phyloP scores from a whole-genome alignment of 202 grass and related monocot species.

The Schoenoplectus tabernaemontani region DNA sequence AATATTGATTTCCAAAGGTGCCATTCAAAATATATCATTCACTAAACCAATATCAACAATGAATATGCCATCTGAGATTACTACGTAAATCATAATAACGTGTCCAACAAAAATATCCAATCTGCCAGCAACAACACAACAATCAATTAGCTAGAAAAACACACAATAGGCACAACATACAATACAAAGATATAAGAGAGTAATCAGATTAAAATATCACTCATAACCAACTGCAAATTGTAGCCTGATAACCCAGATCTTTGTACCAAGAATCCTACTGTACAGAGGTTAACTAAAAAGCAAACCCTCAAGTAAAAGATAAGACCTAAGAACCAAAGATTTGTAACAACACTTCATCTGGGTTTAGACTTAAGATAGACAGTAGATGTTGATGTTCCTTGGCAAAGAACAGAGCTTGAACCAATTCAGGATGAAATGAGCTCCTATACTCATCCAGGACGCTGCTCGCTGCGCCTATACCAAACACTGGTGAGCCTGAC shows the following conservation, averaged over 20 bases:
- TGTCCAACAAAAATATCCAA: too few relatives aligned
- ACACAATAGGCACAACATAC: not conserved
- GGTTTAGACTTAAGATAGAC: slow-evolving; percentile 35
- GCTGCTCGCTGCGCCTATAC: slow-evolving; percentile 45
- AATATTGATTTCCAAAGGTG: too few relatives aligned
- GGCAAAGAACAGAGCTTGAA: slow-evolving; percentile 68
- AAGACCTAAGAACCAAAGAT: not conserved
- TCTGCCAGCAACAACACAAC: slow-evolving; percentile 11
- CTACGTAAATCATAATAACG: too few relatives aligned
- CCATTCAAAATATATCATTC: too few relatives aligned
- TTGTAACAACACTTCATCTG: slow-evolving; percentile 19
- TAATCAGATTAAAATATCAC: slow-evolving; percentile 7
- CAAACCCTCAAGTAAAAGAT: not conserved
- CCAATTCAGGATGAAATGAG: slow-evolving; percentile 61
- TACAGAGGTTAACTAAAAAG: slow-evolving; percentile 6
- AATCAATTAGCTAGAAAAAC: not conserved
- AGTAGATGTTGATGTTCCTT: slow-evolving; percentile 41
- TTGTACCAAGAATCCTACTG: not conserved
- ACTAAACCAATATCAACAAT: too few relatives aligned
- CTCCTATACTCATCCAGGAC: slow-evolving; percentile 88
- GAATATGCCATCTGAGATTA: too few relatives aligned
- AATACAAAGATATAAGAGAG: not conserved
- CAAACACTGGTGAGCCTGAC: slow-evolving; percentile 48
- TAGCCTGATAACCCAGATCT: not conserved
- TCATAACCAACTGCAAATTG: not conserved